These are phyloP conservation scores for Erodium maritimum DNA, from an alignment of 345 rosid species.

Conservation along the genomic window DNA sequence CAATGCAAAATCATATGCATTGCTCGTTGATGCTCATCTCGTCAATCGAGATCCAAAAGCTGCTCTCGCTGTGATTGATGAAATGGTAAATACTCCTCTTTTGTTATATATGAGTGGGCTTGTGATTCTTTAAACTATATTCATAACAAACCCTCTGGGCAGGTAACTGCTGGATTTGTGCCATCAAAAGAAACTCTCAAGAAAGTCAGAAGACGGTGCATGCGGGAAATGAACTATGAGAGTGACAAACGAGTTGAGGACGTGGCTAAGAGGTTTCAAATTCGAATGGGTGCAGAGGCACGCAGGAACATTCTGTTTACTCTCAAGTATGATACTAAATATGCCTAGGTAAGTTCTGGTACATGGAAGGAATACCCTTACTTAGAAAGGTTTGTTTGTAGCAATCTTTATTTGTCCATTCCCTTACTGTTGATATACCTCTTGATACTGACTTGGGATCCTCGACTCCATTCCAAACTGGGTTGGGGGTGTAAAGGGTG, in stretches of 20 bases:
- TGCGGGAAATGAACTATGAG: constrained; percentile 67
- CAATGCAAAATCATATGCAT: constrained; percentile 56
- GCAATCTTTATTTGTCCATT: too few species aligned
- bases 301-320: constrained; percentile 66
- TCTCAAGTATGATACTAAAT: constrained; percentile 52
- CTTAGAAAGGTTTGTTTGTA: too few species aligned
- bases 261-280: constrained; percentile 41
- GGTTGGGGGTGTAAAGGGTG: too few species aligned
- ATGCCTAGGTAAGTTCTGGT: constrained; percentile 14
- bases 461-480: too few species aligned
- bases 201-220: constrained; percentile 74
- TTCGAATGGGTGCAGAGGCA: constrained; percentile 56
- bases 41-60: constrained; percentile 70
- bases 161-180: constrained; percentile 64
- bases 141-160: constrained; percentile 11
- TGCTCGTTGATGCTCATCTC: constrained; percentile 89
- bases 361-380: too few species aligned
- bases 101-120: neutral
- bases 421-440: too few species aligned
- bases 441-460: too few species aligned
- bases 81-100: constrained; percentile 47
- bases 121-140: too few species aligned
- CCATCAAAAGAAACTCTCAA: constrained; percentile 73
- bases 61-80: constrained; percentile 52
- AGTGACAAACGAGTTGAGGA: constrained; percentile 43